phyloP scores from a whole-genome alignment of 2,329 filamentous ascomycete genomes.

The Fusarium nygamai region DNA sequence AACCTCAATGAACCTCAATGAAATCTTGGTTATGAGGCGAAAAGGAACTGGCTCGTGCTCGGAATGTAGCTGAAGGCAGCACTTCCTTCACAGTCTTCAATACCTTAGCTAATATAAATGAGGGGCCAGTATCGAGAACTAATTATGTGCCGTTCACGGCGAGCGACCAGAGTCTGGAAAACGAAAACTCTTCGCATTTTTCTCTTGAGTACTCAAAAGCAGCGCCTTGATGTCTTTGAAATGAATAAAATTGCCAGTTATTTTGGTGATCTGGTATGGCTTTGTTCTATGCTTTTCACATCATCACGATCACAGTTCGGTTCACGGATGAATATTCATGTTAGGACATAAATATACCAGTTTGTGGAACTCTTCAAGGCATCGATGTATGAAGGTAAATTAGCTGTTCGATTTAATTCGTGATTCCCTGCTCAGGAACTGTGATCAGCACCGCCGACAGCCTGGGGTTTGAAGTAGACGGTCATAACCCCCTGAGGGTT shows the following conservation, averaged over 20 bases:
- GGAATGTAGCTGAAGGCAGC: neutral
- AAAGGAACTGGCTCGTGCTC: neutral
- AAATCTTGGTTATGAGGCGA: neutral
- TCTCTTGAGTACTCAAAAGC: neutral
- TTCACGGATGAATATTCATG: neutral
- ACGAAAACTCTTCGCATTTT: neutral
- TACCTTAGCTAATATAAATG: neutral
- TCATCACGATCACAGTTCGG: neutral
- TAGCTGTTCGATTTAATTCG: neutral
- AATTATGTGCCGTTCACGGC: neutral
- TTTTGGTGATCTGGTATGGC: neutral
- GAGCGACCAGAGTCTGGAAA: neutral
- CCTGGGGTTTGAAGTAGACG: slow-evolving; percentile 53
- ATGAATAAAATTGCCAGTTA: neutral
- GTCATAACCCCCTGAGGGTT: slow-evolving; percentile 51
- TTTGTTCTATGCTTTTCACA: neutral
- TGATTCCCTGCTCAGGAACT: neutral
- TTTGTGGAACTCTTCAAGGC: neutral
- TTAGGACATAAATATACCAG: neutral
- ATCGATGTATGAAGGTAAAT: neutral
- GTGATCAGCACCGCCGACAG: slow-evolving; percentile 40
- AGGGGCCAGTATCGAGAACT: neutral
- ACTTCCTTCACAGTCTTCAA: neutral
- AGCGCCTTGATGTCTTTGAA: neutral
- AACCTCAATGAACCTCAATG: neutral